Evolutionary conservation across 257 asterid genomes (phyloP).

Genomic region (Catharanthus roseus): DNA sequence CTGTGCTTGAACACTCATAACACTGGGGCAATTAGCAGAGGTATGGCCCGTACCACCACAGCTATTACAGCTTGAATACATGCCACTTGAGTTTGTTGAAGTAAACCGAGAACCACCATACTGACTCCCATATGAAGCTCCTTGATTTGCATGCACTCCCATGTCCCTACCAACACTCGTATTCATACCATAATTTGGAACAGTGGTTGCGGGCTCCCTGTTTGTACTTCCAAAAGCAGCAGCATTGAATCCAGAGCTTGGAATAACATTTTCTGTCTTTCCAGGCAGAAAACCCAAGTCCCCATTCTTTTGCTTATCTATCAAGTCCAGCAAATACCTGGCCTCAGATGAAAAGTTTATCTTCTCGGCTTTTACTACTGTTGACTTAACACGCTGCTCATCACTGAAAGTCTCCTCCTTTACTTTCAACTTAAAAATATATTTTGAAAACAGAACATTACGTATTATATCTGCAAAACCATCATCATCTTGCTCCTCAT

Average conservation of each 20-base stretch:
- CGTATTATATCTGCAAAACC: conserved; percentile 51
- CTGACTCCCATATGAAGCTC: conserved; percentile 44
- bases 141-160: conserved; percentile 29
- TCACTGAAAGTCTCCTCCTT: conserved; percentile 80
- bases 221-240: conserved; percentile 35
- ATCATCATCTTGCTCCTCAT: conserved; percentile 81
- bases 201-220: conserved; percentile 27
- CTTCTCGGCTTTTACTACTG: conserved; percentile 68
- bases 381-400: conserved; percentile 80
- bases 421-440: conserved; percentile 68
- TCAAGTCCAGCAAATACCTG: conserved; percentile 40
- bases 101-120: conserved; percentile 44
- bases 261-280: conserved; percentile 27
- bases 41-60: conserved; percentile 80
- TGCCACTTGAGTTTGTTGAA: conserved; percentile 39
- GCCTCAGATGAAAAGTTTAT: conserved; percentile 48
- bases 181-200: conserved; percentile 29
- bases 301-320: conserved; percentile 43
- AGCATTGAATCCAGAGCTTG: conserved; percentile 30
- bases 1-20: conserved; percentile 47
- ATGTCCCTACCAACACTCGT: conserved; percentile 30
- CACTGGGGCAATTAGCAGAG: conserved; percentile 68
- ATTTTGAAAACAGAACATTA: conserved; percentile 43
- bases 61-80: conserved; percentile 48
- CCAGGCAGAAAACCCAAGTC: conserved; percentile 33